Evolutionary conservation across 2,329 filamentous ascomycete species (phyloP), one percentile per base, ranked within the genome.

Genomic region (Aspergillus proliferans): DNA sequence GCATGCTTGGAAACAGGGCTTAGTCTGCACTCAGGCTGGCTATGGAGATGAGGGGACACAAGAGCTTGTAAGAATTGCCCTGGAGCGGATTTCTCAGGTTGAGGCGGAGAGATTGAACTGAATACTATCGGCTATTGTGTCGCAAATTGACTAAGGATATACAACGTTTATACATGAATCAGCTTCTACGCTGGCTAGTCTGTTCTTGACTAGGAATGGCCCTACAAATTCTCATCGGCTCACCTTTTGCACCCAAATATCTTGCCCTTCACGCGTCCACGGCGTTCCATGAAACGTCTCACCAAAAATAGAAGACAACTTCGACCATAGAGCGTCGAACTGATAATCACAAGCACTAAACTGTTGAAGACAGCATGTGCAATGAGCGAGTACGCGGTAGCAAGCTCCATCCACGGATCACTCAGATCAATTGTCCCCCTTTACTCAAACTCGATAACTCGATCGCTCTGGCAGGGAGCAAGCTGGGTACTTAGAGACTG

Each of bases 401-500:
- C 71, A 12, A 78, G 73, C 61, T 82, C 78, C 66, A 77, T 75
- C 78, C 80, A 81, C 1, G 70, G 68, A 49, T 73, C 70, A 19
- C 68, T 69, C 6, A 68, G 62, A 39, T 73, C 69, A 55, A 72
- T 60, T 1, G 67, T 68, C 4, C 64, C 67, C 38, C 64, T 60
- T 18, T 67, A 62, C 45, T 71, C 67, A 15, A 71, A 53, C 41
- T 72, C 68, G 8, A 74, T 63, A 1, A 62, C 55, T 12, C 62
- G 69, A 57, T 68, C 67, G 18, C 60, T 48, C 2, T 51, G 51
- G 5, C 60, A 60, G 1, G 76, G 76, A 2, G 73, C 71, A 10
- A 78, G 52, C 47, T 83, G 82, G 10, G 84, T 65, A 48, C 75
- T 83, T 1, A 86, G 66, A 10, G 69, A 70, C 40, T 78, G 71